Conservation (phyloP, 2,329 filamentous ascomycete genomes). For the Lasiodiplodia sp. region DNA sequence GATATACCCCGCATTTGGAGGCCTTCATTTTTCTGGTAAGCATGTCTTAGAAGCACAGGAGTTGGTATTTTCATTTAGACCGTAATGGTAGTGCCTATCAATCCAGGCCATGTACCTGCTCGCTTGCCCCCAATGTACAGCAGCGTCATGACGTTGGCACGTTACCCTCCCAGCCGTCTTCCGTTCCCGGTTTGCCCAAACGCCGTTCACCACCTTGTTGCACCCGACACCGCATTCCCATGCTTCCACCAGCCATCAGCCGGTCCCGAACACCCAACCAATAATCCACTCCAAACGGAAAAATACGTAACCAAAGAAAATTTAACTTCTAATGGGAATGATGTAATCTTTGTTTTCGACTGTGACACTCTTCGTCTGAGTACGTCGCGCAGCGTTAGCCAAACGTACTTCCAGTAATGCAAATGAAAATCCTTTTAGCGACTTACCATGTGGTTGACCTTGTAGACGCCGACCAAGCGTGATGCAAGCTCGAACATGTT, state of each 20-base stretch:
- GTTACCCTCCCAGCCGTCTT: not conserved
- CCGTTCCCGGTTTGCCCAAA: not conserved
- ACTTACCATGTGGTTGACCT: constrained; percentile 92
- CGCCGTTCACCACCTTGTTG: not conserved
- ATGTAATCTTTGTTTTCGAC: constrained; percentile 61
- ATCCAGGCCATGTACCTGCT: not conserved
- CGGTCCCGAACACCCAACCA: constrained; percentile 8
- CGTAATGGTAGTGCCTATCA: not conserved
- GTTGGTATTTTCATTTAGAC: not conserved
- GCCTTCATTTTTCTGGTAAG: not conserved
- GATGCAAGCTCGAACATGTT: constrained; percentile 99
- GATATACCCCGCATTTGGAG: constrained; percentile 19
- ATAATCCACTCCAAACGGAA: not conserved
- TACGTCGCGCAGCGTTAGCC: not conserved
- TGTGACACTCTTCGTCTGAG: constrained; percentile 61
- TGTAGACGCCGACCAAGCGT: constrained; percentile 95
- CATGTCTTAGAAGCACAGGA: not conserved
- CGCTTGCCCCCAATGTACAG: not conserved
- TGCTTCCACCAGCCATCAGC: not conserved
- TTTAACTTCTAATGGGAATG: constrained; percentile 29
- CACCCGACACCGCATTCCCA: not conserved
- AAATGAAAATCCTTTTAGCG: not conserved
- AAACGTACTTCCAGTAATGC: not conserved
- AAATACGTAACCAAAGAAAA: not conserved
- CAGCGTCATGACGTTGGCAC: not conserved